phyloP scores from a whole-genome alignment of 192 early-diverging fungal species.

The Coemansia sp. region DNA sequence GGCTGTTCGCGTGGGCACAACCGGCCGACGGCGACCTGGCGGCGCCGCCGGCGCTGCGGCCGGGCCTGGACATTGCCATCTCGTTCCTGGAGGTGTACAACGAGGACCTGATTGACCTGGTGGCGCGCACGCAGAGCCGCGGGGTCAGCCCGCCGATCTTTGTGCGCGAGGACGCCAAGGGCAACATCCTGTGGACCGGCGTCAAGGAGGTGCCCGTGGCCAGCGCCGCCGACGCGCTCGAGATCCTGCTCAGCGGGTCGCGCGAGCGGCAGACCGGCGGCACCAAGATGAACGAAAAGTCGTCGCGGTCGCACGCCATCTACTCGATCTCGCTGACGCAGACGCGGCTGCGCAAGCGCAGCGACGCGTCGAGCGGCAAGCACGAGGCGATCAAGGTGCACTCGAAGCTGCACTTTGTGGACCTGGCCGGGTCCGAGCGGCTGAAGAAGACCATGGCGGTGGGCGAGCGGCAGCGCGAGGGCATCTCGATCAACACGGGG shows the following conservation, averaged over 20 bases:
- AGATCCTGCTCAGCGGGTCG: conserved; percentile 64
- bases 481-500: conserved; percentile 96
- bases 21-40: neutral
- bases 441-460: conserved; percentile 90
- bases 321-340: conserved; percentile 88
- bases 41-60: conserved; percentile 1
- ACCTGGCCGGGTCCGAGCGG: conserved; percentile 95
- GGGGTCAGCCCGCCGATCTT: conserved; percentile 60
- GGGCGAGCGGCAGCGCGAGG: conserved; percentile 91
- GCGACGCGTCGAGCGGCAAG: neutral
- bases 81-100: conserved; percentile 97
- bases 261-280: conserved; percentile 80
- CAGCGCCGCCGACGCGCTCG: conserved; percentile 68
- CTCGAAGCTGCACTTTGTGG: conserved; percentile 98
- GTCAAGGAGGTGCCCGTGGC: conserved; percentile 72
- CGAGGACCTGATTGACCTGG: conserved; percentile 90
- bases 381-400: conserved; percentile 60
- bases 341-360: conserved; percentile 44
- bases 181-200: conserved; percentile 82
- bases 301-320: conserved; percentile 95
- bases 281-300: conserved; percentile 97
- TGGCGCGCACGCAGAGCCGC: conserved; percentile 59
- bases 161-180: conserved; percentile 81
- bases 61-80: conserved; percentile 49
- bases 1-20: conserved; percentile 55